Percentiles rank a stretch among this genome's conserved stretches.
phyloP scores from a whole-genome alignment of 345 rosid genomes.

The Nasturtium officinale region DNA sequence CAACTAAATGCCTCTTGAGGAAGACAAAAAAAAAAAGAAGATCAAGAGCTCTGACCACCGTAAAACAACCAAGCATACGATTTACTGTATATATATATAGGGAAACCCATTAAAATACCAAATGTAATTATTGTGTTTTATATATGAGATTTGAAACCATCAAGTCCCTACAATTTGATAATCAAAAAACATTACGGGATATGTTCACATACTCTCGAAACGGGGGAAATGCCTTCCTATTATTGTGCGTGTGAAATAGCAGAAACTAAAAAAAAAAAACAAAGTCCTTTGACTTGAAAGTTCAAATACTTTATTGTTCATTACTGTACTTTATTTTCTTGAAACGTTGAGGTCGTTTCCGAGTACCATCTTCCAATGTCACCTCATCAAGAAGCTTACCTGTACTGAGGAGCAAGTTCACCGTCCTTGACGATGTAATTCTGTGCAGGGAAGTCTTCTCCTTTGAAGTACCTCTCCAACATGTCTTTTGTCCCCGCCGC shows the following conservation, averaged over 20 bases:
- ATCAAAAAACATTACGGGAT: neutral
- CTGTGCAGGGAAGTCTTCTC: constrained; percentile 77
- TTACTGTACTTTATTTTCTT: neutral
- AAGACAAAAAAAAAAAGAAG: neutral
- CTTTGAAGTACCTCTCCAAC: constrained; percentile 89
- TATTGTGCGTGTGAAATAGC: neutral
- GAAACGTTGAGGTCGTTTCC: constrained; percentile 5
- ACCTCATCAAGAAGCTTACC: constrained; percentile 38
- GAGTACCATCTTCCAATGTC: neutral
- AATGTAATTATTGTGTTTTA: neutral
- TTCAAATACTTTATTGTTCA: neutral
- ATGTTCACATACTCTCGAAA: neutral
- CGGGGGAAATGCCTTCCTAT: neutral
- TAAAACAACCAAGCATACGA: neutral
- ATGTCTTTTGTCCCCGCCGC: constrained; percentile 92
- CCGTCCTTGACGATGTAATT: constrained; percentile 91
- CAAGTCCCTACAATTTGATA: neutral
- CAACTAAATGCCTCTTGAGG: neutral
- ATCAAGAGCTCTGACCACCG: neutral
- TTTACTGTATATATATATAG: neutral
- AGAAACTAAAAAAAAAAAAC: neutral
- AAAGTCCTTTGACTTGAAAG: neutral
- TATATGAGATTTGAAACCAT: neutral
- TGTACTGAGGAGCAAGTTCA: constrained; percentile 80
- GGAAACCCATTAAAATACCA: neutral